Conservation (phyloP, 305 asterid genomes). For the Caryopteris hybrid region DNA sequence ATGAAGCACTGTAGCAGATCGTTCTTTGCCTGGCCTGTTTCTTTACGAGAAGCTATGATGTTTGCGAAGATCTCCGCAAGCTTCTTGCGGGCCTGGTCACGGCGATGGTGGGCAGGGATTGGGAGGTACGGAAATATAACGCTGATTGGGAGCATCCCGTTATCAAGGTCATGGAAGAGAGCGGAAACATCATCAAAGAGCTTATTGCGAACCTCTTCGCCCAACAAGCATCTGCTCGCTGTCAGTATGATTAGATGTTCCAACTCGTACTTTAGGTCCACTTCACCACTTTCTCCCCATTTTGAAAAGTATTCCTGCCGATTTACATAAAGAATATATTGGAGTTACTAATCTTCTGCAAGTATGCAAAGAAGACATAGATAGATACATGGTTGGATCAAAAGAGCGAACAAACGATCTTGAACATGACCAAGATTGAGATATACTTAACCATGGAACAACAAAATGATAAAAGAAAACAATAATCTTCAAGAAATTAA, state of each 20-base stretch:
- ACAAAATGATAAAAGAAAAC: not conserved
- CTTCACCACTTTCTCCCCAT: constrained; percentile 69
- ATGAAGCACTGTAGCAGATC: constrained; percentile 69
- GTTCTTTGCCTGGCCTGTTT: constrained; percentile 39
- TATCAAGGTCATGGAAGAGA: constrained; percentile 63
- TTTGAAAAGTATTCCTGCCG: constrained; percentile 54
- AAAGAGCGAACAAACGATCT: not conserved
- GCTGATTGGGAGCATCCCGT: constrained; percentile 64
- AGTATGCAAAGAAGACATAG: not conserved
- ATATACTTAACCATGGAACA: not conserved
- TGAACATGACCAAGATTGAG: not conserved
- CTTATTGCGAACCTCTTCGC: constrained; percentile 65
- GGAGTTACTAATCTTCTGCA: not conserved
- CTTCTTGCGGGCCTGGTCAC: constrained; percentile 57
- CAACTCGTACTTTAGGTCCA: constrained; percentile 52
- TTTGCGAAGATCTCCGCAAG: constrained; percentile 42
- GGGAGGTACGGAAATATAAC: constrained; percentile 60
- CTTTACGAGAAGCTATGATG: constrained; percentile 48
- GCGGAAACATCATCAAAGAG: constrained; percentile 60
- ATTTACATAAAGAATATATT: not conserved
- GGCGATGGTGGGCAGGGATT: constrained; percentile 55
- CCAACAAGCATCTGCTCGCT: constrained; percentile 58
- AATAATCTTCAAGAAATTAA: not conserved
- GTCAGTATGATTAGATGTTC: constrained; percentile 61
- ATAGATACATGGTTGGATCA: not conserved